Percentiles rank a stretch among this genome's conserved stretches.
These are phyloP conservation scores for Phoma sp. DNA, from an alignment of 2,329 filamentous ascomycete species.

Conservation along the genomic window DNA sequence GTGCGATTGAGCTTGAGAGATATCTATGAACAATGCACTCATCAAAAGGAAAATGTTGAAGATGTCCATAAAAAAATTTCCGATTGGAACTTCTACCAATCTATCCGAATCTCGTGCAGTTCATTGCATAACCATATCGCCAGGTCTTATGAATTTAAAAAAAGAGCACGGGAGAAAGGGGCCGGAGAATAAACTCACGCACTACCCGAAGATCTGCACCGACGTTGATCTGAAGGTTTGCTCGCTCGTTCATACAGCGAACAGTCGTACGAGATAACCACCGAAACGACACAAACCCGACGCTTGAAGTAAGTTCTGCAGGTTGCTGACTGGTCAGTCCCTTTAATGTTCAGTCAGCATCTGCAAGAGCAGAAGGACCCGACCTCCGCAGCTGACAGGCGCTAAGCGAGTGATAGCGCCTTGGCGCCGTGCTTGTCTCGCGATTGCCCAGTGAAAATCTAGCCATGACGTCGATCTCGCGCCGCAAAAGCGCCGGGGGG, in stretches of 20 bases:
- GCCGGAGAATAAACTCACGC: not conserved
- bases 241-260: not conserved
- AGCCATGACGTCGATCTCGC: constrained; percentile 20
- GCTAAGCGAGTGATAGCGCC: constrained; percentile 12
- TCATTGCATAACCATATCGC: no score
- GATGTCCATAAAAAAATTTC: no score
- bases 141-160: no score
- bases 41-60: no score
- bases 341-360: not conserved
- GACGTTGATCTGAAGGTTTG: not conserved
- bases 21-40: not conserved
- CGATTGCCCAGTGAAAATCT: constrained; percentile 1
- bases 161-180: not conserved
- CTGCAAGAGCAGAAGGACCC: not conserved
- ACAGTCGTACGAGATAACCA: not conserved
- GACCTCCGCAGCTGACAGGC: constrained; percentile 1
- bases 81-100: no score
- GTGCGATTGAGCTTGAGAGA: not conserved
- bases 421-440: constrained; percentile 2
- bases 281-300: not conserved
- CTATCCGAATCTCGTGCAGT: no score
- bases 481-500: constrained; percentile 5
- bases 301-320: not conserved
- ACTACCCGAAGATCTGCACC: not conserved
- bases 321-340: not conserved